Evolutionary conservation across 192 early-diverging fungal genomes (phyloP), one percentile per base, ranked within the genome.

Genomic region (Allomyces arbusculus): DNA sequence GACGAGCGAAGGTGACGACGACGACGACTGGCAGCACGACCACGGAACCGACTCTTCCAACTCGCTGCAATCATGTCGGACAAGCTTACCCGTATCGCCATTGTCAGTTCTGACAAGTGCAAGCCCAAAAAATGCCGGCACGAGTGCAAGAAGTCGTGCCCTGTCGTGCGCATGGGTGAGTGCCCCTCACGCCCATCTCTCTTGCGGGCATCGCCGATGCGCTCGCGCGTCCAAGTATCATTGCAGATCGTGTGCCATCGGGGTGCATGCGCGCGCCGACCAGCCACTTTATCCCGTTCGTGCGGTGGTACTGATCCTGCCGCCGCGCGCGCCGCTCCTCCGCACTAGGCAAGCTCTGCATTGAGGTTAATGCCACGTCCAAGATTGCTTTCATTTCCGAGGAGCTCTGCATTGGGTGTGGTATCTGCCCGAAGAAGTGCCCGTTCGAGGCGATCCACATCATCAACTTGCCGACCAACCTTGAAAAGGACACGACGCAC

Each of bases 101-200:
- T 97, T 76, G 89, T 97, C 75, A 85, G 72, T 69, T 71, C 77
- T 23, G 95, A 97, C 87, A 95, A 91, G 79, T 97, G 95, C 79
- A 94, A 94, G 79, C 95, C 95, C 22, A 97, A 97, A 79, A 95
- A 96, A 74, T 97, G 95, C 72, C 80, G 90, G 75, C 95, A 95
- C 72, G 95, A 97, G 77, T 97, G 95, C 83, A 96, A 96, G 78
- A 87, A 87, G 70, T 83, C 86, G 22, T 97, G 95, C 70, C 95
- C 95, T 12, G 95, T 97, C 24, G 91, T 93, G 64, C 78, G 88
- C 65, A 95, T 96, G 91, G 95, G 93, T 90, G 82, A 83, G 84
- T 40, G 33, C 7, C 4, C 33, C 33, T 4, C 33, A 40, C 33
- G 33, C 8, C 33, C 7, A 40, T 8, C 7, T 40, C 24, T 26